Percentiles rank a stretch among this genome's conserved stretches.
These are phyloP conservation scores for Aspergillus thermomutatus DNA, from an alignment of 2,329 filamentous ascomycete genomes.

Conservation along the genomic window DNA sequence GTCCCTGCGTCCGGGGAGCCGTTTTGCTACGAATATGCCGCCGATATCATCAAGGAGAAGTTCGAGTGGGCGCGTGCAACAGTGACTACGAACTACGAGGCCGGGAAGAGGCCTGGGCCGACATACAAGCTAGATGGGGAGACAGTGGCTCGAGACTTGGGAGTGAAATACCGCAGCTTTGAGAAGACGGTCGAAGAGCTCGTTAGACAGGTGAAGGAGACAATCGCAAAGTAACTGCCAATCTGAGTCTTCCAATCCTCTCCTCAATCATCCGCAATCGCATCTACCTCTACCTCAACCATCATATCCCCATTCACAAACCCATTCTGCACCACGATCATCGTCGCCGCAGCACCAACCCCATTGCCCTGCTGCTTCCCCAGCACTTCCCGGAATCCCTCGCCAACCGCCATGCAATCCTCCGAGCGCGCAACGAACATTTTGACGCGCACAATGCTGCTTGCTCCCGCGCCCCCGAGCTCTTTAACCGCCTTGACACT, in stretches of 20 bases:
- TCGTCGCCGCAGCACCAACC: constrained; percentile 33
- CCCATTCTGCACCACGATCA: constrained; percentile 36
- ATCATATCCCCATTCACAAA: constrained; percentile 37
- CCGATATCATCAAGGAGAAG: constrained; percentile 7
- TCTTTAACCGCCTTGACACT: constrained; percentile 32
- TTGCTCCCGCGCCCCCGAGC: constrained; percentile 28
- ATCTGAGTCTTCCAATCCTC: background rate
- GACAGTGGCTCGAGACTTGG: constrained; percentile 39
- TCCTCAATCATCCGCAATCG: constrained; percentile 17
- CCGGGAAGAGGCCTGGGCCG: constrained; percentile 28
- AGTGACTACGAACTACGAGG: constrained; percentile 25
- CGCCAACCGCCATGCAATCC: constrained; percentile 27
- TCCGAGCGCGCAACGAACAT: constrained; percentile 34
- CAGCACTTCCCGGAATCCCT: constrained; percentile 28
- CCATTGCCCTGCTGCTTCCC: constrained; percentile 21
- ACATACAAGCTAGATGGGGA: constrained; percentile 43
- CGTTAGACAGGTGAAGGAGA: constrained; percentile 13
- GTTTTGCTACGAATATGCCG: constrained; percentile 45
- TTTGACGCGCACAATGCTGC: constrained; percentile 33
- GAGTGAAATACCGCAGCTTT: constrained; percentile 30
- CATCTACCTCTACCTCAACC: constrained; percentile 41
- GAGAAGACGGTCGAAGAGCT: constrained; percentile 18
- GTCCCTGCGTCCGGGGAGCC: constrained; percentile 39
- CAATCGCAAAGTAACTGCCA: background rate
- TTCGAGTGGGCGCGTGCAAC: constrained; percentile 1